Conservation (phyloP, 768 basidiomycete genomes). For the Pholiota microspora region DNA sequence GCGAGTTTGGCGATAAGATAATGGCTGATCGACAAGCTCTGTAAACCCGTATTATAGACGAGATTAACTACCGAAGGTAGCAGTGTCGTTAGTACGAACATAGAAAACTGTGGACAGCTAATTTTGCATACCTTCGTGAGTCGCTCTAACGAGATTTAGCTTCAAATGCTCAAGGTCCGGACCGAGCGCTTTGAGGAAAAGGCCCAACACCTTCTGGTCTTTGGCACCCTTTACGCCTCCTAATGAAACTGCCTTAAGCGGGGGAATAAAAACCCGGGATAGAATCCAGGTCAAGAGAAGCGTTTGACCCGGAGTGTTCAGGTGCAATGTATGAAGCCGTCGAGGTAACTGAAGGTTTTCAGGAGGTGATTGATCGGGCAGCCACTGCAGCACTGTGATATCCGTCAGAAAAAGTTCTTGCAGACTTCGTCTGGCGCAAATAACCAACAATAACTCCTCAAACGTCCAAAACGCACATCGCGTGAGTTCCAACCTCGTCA, state of each 20-base stretch:
- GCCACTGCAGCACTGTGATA: constrained; percentile 1
- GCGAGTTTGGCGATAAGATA: constrained; percentile 3
- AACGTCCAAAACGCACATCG: constrained; percentile 3
- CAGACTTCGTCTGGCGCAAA: not conserved
- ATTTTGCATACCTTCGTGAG: not conserved
- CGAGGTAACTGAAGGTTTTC: not conserved
- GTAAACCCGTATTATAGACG: not conserved
- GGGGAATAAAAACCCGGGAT: not conserved
- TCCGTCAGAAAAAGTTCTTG: not conserved
- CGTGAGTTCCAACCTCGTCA: constrained; percentile 4
- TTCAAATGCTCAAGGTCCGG: not conserved
- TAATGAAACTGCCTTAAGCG: not conserved
- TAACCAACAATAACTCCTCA: not conserved
- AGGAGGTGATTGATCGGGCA: not conserved
- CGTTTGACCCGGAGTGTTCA: constrained; percentile 4
- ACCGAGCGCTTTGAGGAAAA: not conserved
- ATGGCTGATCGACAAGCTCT: constrained; percentile 5
- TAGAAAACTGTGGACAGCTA: not conserved
- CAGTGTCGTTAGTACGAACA: not conserved
- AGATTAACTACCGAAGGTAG: constrained; percentile 2
- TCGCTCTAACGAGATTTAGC: constrained; percentile 2
- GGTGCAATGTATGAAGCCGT: not conserved
- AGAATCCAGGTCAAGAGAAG: constrained; percentile 1
- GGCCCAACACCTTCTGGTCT: not conserved
- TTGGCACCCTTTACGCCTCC: not conserved